Conservation (phyloP, 1,284 basidiomycete species). For the Sphaerobolus stellatus region DNA sequence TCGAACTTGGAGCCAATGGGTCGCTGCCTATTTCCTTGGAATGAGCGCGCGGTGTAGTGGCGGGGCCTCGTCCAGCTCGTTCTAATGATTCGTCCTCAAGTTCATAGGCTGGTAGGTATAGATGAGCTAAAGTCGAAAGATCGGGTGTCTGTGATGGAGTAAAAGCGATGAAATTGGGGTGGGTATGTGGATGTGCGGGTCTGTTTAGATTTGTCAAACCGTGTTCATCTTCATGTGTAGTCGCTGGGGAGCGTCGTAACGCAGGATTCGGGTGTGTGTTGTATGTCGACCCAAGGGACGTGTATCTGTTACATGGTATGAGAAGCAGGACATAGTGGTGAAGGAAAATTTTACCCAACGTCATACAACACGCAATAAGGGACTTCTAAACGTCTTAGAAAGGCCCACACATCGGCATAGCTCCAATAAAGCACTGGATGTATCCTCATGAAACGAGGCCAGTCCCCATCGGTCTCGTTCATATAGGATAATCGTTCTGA, state of each 20-base stretch:
- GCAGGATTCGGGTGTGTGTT: slow-evolving; percentile 94
- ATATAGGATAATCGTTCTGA: slow-evolving; percentile 58
- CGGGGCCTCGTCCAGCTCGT: neutral
- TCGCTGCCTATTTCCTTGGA: neutral
- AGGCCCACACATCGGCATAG: slow-evolving; percentile 88
- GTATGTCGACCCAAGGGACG: slow-evolving; percentile 91
- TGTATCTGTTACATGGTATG: slow-evolving; percentile 63
- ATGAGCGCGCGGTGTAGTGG: neutral
- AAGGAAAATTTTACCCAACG: slow-evolving; percentile 63
- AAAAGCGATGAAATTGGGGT: neutral
- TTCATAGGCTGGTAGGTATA: neutral
- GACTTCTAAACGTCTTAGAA: slow-evolving; percentile 73
- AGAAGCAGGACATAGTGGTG: neutral
- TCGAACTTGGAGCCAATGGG: neutral
- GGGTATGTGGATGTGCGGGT: neutral
- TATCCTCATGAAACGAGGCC: slow-evolving; percentile 89
- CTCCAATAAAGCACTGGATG: slow-evolving; percentile 97
- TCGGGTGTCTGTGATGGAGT: neutral
- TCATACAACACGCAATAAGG: slow-evolving; percentile 92
- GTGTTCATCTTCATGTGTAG: neutral
- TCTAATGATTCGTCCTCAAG: neutral
- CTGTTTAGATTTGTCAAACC: neutral
- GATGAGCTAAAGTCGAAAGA: neutral
- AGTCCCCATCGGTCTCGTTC: slow-evolving; percentile 81
- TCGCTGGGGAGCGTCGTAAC: slow-evolving; percentile 33